phyloP scores from a whole-genome alignment of 2,329 filamentous ascomycete genomes.

The Cladosporium sp. region DNA sequence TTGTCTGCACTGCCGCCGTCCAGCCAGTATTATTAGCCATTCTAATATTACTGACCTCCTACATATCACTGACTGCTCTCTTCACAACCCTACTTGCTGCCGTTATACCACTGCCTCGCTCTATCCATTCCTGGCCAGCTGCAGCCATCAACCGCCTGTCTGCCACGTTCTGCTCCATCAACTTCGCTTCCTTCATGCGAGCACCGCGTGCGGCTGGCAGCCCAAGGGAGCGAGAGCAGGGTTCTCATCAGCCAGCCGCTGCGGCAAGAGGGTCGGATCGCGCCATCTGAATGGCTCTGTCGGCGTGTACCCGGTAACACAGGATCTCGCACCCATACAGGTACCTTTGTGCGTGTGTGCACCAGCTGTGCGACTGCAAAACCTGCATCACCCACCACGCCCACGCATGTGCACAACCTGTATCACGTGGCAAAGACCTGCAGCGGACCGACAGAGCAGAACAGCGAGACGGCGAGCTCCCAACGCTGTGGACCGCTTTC shows the following conservation, averaged over 20 bases:
- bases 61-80: too few species aligned
- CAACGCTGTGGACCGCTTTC: slow-evolving; percentile 9
- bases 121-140: background rate
- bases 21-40: too few species aligned
- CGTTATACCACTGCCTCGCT: too few species aligned
- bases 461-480: background rate
- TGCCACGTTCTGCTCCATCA: slow-evolving; percentile 23
- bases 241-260: slow-evolving; percentile 8
- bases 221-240: background rate
- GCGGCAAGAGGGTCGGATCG: slow-evolving; percentile 18
- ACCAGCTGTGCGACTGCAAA: slow-evolving; percentile 15
- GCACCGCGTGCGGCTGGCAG: slow-evolving; percentile 1
- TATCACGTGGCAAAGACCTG: slow-evolving; percentile 24
- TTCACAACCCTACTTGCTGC: too few species aligned
- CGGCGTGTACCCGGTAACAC: slow-evolving; percentile 13
- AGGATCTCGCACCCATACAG: slow-evolving; percentile 19
- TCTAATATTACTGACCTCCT: too few species aligned
- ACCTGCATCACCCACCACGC: too few species aligned
- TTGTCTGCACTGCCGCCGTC: too few species aligned
- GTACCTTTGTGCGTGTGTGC: too few species aligned
- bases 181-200: slow-evolving; percentile 21
- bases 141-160: slow-evolving; percentile 15
- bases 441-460: background rate
- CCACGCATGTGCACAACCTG: slow-evolving; percentile 13
- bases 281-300: slow-evolving; percentile 21